A percentile compares a stretch with the other conserved stretches of the same genome.
Evolutionary conservation across 2,329 filamentous ascomycete species (phyloP).

Genomic region (Xylariaceae sp.): DNA sequence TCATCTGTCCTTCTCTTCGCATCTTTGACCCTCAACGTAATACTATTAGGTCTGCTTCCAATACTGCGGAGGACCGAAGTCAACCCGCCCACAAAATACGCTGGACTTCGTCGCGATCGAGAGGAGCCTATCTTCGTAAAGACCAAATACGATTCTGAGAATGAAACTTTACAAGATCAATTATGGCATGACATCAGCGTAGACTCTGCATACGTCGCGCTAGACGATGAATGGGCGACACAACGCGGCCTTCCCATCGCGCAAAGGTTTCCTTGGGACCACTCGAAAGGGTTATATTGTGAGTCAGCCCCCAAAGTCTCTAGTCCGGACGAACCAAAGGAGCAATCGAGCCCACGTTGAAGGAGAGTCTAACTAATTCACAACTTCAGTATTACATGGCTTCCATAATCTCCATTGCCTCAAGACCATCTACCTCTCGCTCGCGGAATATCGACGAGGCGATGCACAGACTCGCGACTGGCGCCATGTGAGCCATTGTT

Average conservation of each 20-base stretch:
- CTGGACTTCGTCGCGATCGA: conserved; percentile 1
- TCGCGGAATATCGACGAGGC: conserved; percentile 15
- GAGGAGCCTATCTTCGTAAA: conserved; percentile 14
- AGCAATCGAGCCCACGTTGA: too few species aligned
- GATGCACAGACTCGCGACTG: conserved; percentile 8
- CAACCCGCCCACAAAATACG: conserved; percentile 6
- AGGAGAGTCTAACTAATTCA: neutral
- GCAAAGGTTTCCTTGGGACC: conserved; percentile 31
- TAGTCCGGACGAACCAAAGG: too few species aligned
- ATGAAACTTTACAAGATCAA: conserved; percentile 15
- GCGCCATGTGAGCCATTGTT: conserved; percentile 24
- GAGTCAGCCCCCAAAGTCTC: neutral
- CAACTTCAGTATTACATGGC: conserved; percentile 22
- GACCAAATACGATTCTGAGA: conserved; percentile 10
- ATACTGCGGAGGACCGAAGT: neutral
- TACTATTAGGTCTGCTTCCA: neutral
- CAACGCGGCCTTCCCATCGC: conserved; percentile 19
- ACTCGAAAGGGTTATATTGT: conserved; percentile 25
- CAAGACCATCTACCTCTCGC: conserved; percentile 18
- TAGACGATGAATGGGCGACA: conserved; percentile 18
- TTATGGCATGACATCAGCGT: conserved; percentile 16
- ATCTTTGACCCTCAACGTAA: neutral
- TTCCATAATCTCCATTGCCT: conserved; percentile 31
- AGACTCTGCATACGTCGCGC: conserved; percentile 21
- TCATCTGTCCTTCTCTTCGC: neutral